These are phyloP conservation scores for Chaetomium sp. DNA, from an alignment of 2,329 filamentous ascomycete genomes.

Conservation along the genomic window DNA sequence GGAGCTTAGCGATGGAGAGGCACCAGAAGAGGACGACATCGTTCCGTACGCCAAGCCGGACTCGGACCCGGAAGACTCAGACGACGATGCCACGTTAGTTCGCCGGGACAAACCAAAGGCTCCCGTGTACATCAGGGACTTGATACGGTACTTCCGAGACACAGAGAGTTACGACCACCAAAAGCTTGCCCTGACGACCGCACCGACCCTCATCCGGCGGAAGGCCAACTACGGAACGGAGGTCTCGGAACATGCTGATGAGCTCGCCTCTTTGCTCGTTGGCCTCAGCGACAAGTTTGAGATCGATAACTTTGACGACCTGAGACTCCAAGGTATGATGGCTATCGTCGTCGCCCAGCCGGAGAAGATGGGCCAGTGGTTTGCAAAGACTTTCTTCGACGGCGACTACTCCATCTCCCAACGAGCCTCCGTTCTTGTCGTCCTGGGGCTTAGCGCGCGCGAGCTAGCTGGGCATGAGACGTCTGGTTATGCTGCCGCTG, in stretches of 20 bases:
- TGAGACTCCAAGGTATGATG: conserved; percentile 73
- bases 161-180: conserved; percentile 80
- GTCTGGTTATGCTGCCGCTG: conserved; percentile 42
- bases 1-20: conserved; percentile 50
- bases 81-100: conserved; percentile 85
- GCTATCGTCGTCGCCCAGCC: conserved; percentile 73
- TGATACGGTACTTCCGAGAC: conserved; percentile 72
- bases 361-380: conserved; percentile 72
- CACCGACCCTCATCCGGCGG: conserved; percentile 73
- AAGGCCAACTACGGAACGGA: conserved; percentile 87
- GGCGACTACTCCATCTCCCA: conserved; percentile 88
- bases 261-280: conserved; percentile 69
- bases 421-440: conserved; percentile 72
- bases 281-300: conserved; percentile 83
- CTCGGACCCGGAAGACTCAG: conserved; percentile 83
- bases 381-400: conserved; percentile 78
- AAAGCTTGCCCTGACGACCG: conserved; percentile 68
- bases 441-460: conserved; percentile 72
- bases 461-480: conserved; percentile 74
- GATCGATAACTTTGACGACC: conserved; percentile 67
- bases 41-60: conserved; percentile 77
- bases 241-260: conserved; percentile 74
- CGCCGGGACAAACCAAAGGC: conserved; percentile 74
- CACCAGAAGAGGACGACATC: conserved; percentile 61
- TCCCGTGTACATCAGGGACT: conserved; percentile 84